Percentiles rank a stretch among this genome's conserved stretches.
These are phyloP conservation scores for Strobilomyces dryophilus DNA, from an alignment of 768 basidiomycete species.

Conservation along the genomic window DNA sequence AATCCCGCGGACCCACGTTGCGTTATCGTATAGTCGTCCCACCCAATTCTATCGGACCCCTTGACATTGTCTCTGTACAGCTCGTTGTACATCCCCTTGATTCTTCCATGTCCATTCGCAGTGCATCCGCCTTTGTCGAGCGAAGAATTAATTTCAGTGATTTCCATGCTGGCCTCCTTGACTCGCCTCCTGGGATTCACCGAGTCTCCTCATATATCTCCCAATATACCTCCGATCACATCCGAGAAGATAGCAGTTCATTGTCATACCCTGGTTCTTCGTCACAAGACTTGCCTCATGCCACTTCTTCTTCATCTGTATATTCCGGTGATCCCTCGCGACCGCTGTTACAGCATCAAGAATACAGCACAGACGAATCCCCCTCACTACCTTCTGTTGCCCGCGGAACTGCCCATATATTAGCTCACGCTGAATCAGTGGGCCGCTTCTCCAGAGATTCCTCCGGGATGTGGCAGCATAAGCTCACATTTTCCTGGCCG, in stretches of 20 bases:
- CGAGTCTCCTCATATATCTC: slow-evolving; percentile 16
- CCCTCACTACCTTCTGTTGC: slow-evolving; percentile 8
- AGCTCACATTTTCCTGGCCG: slow-evolving; percentile 70
- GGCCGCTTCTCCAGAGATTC: slow-evolving; percentile 53
- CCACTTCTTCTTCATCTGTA: slow-evolving; percentile 19
- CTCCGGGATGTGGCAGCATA: slow-evolving; percentile 59
- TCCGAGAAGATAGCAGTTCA: slow-evolving; percentile 21
- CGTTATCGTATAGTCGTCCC: slow-evolving; percentile 58
- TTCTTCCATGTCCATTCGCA: slow-evolving; percentile 52
- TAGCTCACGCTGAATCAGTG: slow-evolving; percentile 57
- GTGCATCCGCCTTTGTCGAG: slow-evolving; percentile 62
- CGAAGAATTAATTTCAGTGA: slow-evolving; percentile 65
- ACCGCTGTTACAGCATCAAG: slow-evolving; percentile 21
- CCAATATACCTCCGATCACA: slow-evolving; percentile 28
- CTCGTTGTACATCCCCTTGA: slow-evolving; percentile 61
- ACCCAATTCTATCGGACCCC: slow-evolving; percentile 59
- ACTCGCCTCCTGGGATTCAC: slow-evolving; percentile 22
- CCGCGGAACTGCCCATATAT: slow-evolving; percentile 42
- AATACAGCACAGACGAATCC: slow-evolving; percentile 12
- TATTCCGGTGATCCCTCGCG: slow-evolving; percentile 25
- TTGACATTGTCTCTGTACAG: slow-evolving; percentile 65
- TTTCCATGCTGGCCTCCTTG: slow-evolving; percentile 18
- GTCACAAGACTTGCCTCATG: slow-evolving; percentile 17
- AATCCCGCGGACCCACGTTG: slow-evolving; percentile 54
- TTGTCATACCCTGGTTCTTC: slow-evolving; percentile 13